Base-by-base conservation (phyloP, 1,284 basidiomycete species). In the Ceratorhiza oryzae-sativae region DNA sequence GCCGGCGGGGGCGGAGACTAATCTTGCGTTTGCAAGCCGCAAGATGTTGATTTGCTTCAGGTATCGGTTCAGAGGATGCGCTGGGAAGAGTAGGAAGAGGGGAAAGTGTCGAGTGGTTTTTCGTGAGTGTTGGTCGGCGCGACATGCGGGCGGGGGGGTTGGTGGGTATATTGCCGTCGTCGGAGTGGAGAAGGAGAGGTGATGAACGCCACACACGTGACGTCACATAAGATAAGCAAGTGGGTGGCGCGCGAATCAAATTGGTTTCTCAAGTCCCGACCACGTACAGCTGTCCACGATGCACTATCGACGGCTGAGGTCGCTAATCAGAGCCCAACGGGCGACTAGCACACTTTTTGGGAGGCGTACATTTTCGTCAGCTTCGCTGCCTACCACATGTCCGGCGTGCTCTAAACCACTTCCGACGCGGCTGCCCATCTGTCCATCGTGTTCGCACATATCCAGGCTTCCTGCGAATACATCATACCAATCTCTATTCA, bases 391-490 rank as follows among this genome's bases (percentile, higher is more conserved):
- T 63, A 78, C 75, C 55, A 75, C 71, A 42, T 92, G 92, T 76
- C 86, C 88, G 9, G 84, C 84, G 27, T 93, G 92, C 78, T 83
- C 83, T 3, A 76, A 82, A 30, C 81, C 82, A 3, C 81, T 93
- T 6, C 84, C 88, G 2, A 87, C 88, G 1, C 78, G 83, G 20
- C 80, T 93, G 51, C 91, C 90, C 0, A 88, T 88, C 36, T 94
- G 92, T 79, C 83, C 83, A 10, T 82, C 82, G 18, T 94, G 92
- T 80, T 84, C 83, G 75, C 83, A 85, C 73, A 90, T 94, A 71
- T 83, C 85, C 23, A 79, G 82, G n/a, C 78, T 92, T 39, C 83
- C 87, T 0, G 77, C 81, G 15, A 80, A 84, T 25, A 80, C 83
- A 75, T 82, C 84, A 23, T 87, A 86, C 77, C 87, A 90, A 23